Conservation (phyloP, 495 filamentous ascomycete genomes). For the Penicillium salamii region DNA sequence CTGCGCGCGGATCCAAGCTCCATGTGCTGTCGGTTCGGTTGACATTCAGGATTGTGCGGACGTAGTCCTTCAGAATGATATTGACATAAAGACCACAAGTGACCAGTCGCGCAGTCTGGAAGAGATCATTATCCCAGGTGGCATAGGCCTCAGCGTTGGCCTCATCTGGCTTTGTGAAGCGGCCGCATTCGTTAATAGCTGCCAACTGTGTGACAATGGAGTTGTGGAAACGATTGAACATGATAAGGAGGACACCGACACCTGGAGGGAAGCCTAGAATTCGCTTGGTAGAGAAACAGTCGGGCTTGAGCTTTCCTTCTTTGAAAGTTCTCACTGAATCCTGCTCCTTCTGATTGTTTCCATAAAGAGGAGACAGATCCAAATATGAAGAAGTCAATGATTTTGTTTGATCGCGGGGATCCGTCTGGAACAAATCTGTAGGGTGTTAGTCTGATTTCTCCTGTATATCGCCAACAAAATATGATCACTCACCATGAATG, state of each 20-base stretch:
- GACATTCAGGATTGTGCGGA: constrained; percentile 75
- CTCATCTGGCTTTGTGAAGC: constrained; percentile 53
- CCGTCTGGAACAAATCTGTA: constrained; percentile 60
- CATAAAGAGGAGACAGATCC: constrained; percentile 82
- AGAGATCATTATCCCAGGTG: constrained; percentile 73
- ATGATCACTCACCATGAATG: constrained; percentile 60
- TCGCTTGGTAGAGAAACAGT: constrained; percentile 75
- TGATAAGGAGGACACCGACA: constrained; percentile 71
- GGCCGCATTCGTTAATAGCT: constrained; percentile 56
- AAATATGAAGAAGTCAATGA: constrained; percentile 81
- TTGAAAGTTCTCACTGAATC: constrained; percentile 71
- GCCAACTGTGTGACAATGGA: constrained; percentile 61
- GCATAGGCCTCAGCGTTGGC: constrained; percentile 49
- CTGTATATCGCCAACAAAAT: not conserved
- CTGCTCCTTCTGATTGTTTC: constrained; percentile 75
- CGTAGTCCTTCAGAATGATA: constrained; percentile 74
- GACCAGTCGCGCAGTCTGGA: constrained; percentile 70
- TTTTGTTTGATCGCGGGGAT: constrained; percentile 52
- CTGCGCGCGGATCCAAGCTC: constrained; percentile 71
- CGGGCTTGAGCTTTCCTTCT: constrained; percentile 81
- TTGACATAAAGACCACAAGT: constrained; percentile 78
- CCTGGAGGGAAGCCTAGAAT: constrained; percentile 81
- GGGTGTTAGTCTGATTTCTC: constrained; percentile 18
- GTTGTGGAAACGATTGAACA: constrained; percentile 77
- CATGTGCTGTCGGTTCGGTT: constrained; percentile 69